Evolutionary conservation across 352 stramenopile genomes (phyloP), one percentile per base, ranked within the genome.

Genomic region (Peronospora destructor): DNA sequence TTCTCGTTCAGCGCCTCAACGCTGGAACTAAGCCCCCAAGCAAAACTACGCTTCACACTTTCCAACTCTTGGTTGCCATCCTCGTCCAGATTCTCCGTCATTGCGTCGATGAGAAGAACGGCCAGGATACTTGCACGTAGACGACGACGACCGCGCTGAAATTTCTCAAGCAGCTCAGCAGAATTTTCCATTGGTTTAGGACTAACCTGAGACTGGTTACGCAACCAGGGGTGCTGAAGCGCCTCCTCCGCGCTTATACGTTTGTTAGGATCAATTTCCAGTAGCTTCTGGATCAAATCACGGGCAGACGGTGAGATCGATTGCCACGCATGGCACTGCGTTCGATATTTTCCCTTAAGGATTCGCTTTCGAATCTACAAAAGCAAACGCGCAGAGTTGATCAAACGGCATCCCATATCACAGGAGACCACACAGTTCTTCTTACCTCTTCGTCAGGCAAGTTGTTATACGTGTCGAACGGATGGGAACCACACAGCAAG

Each of bases 401-500:
- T 9, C 39, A 35, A 17, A 28, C 32, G 39, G 2, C 13, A 45
- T 36, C 3, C 2, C 37, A 47, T 12, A 3, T 28, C 23, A 49
- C 12, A 46, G 8, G 21, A 19, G 26, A 38, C 7, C 8, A 35
- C 4, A 40, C 1, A 3, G 7, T 33, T 6, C 1, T 10, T 23
- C 53, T 12, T 60, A 87, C 76, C 68, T 90, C 77, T 61, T 90
- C 75, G 38, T 93, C 82, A 0, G 77, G 85, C 45, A 88, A 54
- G 46, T 90, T 89, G 65, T 93, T 93, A 53, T 88, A 87, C 14
- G 77, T 76, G 49, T 93, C 82, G 46, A 91, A 93, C 28, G 82
- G 82, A 41, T 93, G 82, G 9, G 72, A 68, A 10, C 82, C 82
- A n/a, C 77, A 91, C n/a, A 93, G 36, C 21, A 93, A 53, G 43